Conservation (phyloP, 768 basidiomycete species). For the Austroboletus eburneus region DNA sequence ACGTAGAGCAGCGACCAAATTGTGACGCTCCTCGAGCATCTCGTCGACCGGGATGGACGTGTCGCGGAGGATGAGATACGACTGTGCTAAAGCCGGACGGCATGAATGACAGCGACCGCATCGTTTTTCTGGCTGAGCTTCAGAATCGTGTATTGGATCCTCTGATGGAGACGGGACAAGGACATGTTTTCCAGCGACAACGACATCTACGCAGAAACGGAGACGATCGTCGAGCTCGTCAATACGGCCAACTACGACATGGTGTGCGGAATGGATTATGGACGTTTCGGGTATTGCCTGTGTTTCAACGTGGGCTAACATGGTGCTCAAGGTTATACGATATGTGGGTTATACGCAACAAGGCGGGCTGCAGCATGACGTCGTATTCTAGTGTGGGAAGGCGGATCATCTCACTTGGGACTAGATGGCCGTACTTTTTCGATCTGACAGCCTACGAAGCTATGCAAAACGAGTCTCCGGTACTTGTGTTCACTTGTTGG, state of each 20-base stretch:
- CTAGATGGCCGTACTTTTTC: slow-evolving; percentile 40
- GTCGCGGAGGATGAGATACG: slow-evolving; percentile 4
- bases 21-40: slow-evolving; percentile 5
- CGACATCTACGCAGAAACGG: slow-evolving; percentile 39
- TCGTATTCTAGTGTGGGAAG: background rate
- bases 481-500: slow-evolving; percentile 44
- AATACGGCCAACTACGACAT: slow-evolving; percentile 39
- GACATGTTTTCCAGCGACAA: slow-evolving; percentile 41
- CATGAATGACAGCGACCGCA: background rate
- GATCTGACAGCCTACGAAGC: slow-evolving; percentile 34
- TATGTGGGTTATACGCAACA: slow-evolving; percentile 22
- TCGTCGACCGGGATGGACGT: slow-evolving; percentile 12
- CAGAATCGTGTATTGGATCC: slow-evolving; percentile 42
- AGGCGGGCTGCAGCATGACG: slow-evolving; percentile 9
- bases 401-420: too few species aligned
- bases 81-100: too few species aligned
- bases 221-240: slow-evolving; percentile 37
- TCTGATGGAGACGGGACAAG: slow-evolving; percentile 31
- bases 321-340: slow-evolving; percentile 14
- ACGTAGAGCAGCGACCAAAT: slow-evolving; percentile 21
- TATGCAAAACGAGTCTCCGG: slow-evolving; percentile 36
- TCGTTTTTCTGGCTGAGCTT: slow-evolving; percentile 16
- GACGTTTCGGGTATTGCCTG: slow-evolving; percentile 25
- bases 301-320: background rate
- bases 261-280: slow-evolving; percentile 41